A percentile compares a stretch with the other conserved stretches of the same genome.
Evolutionary conservation across 1,284 basidiomycete species (phyloP).

Genomic region (Heliocybe sulcata): DNA sequence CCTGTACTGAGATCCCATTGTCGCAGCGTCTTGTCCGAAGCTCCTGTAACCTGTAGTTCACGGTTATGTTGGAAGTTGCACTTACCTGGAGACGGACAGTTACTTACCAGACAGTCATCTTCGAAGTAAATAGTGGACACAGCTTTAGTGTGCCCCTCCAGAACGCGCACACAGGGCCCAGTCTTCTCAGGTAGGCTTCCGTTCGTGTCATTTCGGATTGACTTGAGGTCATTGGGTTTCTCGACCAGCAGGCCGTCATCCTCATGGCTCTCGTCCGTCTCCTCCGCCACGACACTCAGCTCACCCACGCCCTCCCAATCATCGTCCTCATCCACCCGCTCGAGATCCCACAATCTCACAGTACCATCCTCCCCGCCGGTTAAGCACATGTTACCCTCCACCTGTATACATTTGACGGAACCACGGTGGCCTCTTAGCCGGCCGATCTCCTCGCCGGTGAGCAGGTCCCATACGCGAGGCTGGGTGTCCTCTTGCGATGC

Average conservation of each 20-base stretch:
- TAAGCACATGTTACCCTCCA: conserved; percentile 87
- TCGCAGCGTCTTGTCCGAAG: conserved; percentile 95
- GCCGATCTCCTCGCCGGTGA: conserved; percentile 76
- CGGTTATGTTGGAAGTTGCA: conserved; percentile 4
- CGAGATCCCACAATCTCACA: conserved; percentile 84
- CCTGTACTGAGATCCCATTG: conserved; percentile 98
- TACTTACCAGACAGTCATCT: conserved; percentile 76
- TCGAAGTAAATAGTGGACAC: conserved; percentile 95
- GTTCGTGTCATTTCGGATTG: conserved; percentile 15
- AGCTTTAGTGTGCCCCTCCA: conserved; percentile 90
- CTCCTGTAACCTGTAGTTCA: conserved; percentile 77
- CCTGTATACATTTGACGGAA: conserved; percentile 86
- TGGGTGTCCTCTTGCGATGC: conserved; percentile 76
- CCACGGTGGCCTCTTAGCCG: conserved; percentile 74
- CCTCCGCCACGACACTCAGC: conserved; percentile 57
- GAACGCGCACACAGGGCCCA: conserved; percentile 61
- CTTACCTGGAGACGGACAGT: neutral
- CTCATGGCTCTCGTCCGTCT: conserved; percentile 35
- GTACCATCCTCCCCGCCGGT: conserved; percentile 87
- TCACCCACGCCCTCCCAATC: conserved; percentile 50
- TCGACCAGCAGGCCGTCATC: conserved; percentile 26
- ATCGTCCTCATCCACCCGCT: conserved; percentile 72
- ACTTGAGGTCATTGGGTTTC: conserved; percentile 20
- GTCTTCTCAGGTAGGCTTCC: conserved; percentile 17
- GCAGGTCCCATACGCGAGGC: conserved; percentile 84